Base-by-base conservation (phyloP, 2,329 filamentous ascomycete genomes). In the Penicillium nordicum region DNA sequence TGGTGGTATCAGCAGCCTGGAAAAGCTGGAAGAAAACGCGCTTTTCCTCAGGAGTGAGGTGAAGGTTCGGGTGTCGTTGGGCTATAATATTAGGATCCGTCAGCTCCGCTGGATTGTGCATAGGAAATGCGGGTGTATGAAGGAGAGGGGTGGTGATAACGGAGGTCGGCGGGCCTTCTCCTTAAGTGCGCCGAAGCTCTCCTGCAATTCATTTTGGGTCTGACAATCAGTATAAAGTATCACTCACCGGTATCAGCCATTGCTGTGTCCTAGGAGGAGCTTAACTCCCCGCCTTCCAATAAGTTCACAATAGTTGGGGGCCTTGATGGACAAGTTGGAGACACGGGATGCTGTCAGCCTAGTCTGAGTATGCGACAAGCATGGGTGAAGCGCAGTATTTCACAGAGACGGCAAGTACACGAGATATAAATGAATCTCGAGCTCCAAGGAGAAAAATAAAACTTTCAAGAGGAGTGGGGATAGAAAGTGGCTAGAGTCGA, bases 11-110 rank as follows among this genome's bases (percentile, higher is more conserved):
- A 64, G 94, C 94, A 68, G 92, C 88, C 74, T 89, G 87, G 78
- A 99, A 97, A 61, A 99, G 87, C 76, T 94, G 91, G 66, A 89
- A 90, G 76, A 95, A 99, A 57, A 90, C 85, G 74, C 91, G 89
- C 79, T 96, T 97, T 83, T 99, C 94, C 65, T 97, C 92, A 47
- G 89, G 79, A 30, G 87, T 90, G 63, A 97, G 85, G 78, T 96
- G 96, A 66, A 96, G 84, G 75, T 88, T 88, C 62, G 87, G 85
- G 64, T 79, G 75, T 56, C 70, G 73, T 73, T 68, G 63, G 66
- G 65, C 63, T 67, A 25, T 50, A 32, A 37, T 2, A 55, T 43
- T 25, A 27, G 46, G 12, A 49, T 63, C 62, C 58, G 67, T 70
- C 53, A 72, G 65, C 62, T 66, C 63, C 63, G 57, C 41, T 55